These are phyloP conservation scores for Schoenoplectus tabernaemontani DNA, from an alignment of 202 grass and related monocot species.

Conservation along the genomic window DNA sequence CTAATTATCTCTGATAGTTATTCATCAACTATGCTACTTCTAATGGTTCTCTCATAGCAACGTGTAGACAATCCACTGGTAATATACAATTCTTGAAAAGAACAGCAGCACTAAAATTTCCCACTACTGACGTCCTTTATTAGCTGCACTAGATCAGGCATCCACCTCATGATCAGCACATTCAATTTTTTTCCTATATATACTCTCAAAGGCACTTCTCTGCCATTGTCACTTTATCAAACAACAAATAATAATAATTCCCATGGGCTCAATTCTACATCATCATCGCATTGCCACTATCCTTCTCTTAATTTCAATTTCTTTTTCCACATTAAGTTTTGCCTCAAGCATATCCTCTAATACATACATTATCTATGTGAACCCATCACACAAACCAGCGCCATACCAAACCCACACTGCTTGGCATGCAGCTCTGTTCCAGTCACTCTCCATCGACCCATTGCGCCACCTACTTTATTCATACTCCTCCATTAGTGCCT, in stretches of 20 bases:
- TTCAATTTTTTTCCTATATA: neutral
- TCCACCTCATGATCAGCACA: neutral
- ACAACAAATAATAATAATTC: neutral
- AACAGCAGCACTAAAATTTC: neutral
- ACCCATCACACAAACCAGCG: slow-evolving; percentile 37
- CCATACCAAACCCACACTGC: slow-evolving; percentile 42
- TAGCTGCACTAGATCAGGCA: neutral
- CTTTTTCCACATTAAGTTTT: neutral
- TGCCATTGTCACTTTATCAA: neutral
- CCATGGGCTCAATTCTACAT: neutral
- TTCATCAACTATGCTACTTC: neutral
- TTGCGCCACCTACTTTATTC: slow-evolving; percentile 63
- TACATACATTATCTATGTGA: slow-evolving; percentile 70
- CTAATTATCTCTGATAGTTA: too few relatives aligned
- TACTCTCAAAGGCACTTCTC: neutral
- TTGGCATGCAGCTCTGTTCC: slow-evolving; percentile 63
- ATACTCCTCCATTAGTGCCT: slow-evolving; percentile 58
- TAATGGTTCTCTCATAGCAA: too few relatives aligned
- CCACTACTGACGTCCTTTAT: neutral
- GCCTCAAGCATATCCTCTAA: slow-evolving; percentile 7
- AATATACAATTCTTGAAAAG: neutral
- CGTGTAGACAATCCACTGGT: too few relatives aligned
- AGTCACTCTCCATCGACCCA: slow-evolving; percentile 43
- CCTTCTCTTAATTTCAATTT: neutral
- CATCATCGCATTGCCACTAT: neutral